Evolutionary conservation across 495 filamentous ascomycete species (phyloP).

Genomic region (Cudoniella acicularis): DNA sequence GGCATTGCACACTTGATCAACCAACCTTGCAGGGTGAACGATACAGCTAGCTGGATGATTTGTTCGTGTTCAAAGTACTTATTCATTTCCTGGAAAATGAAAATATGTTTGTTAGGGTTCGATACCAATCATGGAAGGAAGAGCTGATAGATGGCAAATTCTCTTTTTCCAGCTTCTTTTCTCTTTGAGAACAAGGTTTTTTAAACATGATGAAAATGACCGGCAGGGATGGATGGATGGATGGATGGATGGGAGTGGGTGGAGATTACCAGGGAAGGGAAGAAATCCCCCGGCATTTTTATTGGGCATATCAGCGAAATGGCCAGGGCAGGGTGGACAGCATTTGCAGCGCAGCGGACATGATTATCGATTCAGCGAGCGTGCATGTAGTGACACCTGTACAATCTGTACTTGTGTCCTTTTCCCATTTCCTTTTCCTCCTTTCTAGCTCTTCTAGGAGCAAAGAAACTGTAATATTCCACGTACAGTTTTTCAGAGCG

Average conservation of each 20-base stretch:
- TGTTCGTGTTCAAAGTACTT: slow-evolving; percentile 1
- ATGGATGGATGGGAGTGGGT: not conserved
- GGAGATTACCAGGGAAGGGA: not conserved
- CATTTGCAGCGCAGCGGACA: too few relatives aligned
- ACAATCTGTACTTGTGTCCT: not conserved
- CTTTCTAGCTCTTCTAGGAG: not conserved
- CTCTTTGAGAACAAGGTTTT: not conserved
- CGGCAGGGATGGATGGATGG: not conserved
- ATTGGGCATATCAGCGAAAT: not conserved
- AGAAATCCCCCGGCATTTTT: not conserved
- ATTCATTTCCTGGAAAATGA: not conserved
- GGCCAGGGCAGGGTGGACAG: not conserved
- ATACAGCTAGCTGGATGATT: not conserved
- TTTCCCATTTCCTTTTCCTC: not conserved
- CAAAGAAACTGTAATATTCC: too few relatives aligned
- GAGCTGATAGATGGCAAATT: not conserved
- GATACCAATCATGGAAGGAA: not conserved
- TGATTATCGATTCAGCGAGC: not conserved
- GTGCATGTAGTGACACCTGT: not conserved
- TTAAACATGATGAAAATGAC: not conserved
- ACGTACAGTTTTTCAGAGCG: too few relatives aligned
- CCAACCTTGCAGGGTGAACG: not conserved
- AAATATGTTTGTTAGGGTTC: not conserved
- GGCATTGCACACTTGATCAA: not conserved
- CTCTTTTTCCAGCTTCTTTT: not conserved